A percentile compares a stretch with the other conserved stretches of the same genome.
Evolutionary conservation across 345 rosid species (phyloP).

Genomic region (Tarenaya hassleriana): DNA sequence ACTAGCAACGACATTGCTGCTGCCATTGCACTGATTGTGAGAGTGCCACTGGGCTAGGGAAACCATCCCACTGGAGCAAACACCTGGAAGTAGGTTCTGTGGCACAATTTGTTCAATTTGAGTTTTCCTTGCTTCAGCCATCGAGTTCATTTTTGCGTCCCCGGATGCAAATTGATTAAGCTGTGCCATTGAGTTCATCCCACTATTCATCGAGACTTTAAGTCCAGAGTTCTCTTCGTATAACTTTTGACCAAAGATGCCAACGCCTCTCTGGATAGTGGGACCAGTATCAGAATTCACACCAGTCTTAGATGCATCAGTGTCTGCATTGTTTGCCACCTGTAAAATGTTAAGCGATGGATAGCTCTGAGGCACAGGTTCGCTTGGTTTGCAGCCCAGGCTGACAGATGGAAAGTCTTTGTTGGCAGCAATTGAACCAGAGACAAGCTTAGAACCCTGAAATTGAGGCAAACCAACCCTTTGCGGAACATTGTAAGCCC

Average conservation of each 20-base stretch:
- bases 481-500: conserved; percentile 10
- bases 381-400: too few relatives aligned
- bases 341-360: conserved; percentile 33
- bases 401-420: too few relatives aligned
- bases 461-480: conserved; percentile 19
- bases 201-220: conserved; percentile 25
- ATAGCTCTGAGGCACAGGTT: too few relatives aligned
- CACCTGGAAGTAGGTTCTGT: conserved; percentile 14
- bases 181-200: conserved; percentile 8
- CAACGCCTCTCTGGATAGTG: conserved; percentile 14
- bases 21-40: too few relatives aligned
- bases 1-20: too few relatives aligned
- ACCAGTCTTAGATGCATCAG: conserved; percentile 21
- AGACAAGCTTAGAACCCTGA: background rate
- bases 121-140: conserved; percentile 24
- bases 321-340: conserved; percentile 23
- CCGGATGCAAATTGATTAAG: conserved; percentile 19
- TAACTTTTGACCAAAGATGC: background rate
- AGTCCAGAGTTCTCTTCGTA: conserved; percentile 24
- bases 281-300: background rate
- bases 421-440: background rate
- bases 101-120: conserved; percentile 19
- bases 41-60: too few relatives aligned
- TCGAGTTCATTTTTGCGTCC: conserved; percentile 27
- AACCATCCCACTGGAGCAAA: too few relatives aligned